Conservation (phyloP, 2,329 filamentous ascomycete genomes). For the Pyrenophora tritici-repentis region DNA sequence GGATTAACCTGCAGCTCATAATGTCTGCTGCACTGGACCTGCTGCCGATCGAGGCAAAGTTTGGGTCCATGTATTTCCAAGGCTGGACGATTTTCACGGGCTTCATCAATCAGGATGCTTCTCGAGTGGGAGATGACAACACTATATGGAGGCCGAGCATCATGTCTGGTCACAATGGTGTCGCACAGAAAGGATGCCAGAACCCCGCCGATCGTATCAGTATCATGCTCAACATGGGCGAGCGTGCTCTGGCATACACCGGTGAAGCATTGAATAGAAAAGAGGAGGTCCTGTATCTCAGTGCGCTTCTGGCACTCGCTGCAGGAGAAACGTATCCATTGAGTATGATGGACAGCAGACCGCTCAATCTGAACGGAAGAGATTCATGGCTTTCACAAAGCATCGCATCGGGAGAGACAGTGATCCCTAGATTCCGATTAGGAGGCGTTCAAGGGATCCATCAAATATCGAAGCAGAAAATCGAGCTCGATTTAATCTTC, state of each 20-base stretch:
- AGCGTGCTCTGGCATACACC: conserved; percentile 18
- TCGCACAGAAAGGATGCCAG: conserved; percentile 13
- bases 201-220: conserved; percentile 17
- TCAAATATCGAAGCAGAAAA: conserved; percentile 9
- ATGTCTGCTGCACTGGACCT: conserved; percentile 3
- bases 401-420: not conserved
- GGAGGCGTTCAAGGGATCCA: conserved; percentile 10
- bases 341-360: conserved; percentile 8
- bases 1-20: conserved; percentile 11
- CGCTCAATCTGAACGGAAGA: not conserved
- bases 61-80: not conserved
- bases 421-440: conserved; percentile 10
- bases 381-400: conserved; percentile 14
- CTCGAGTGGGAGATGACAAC: not conserved
- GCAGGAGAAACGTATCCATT: conserved; percentile 19
- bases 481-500: conserved; percentile 19
- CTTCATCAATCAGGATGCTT: not conserved
- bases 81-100: not conserved
- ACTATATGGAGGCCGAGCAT: conserved; percentile 12
- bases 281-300: conserved; percentile 15
- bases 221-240: conserved; percentile 22
- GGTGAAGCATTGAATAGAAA: conserved; percentile 1
- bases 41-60: not conserved
- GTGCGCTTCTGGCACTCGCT: conserved; percentile 15
- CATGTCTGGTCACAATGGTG: conserved; percentile 18